These are phyloP conservation scores for Abelmoschus esculentus DNA, from an alignment of 345 rosid species.

Conservation along the genomic window DNA sequence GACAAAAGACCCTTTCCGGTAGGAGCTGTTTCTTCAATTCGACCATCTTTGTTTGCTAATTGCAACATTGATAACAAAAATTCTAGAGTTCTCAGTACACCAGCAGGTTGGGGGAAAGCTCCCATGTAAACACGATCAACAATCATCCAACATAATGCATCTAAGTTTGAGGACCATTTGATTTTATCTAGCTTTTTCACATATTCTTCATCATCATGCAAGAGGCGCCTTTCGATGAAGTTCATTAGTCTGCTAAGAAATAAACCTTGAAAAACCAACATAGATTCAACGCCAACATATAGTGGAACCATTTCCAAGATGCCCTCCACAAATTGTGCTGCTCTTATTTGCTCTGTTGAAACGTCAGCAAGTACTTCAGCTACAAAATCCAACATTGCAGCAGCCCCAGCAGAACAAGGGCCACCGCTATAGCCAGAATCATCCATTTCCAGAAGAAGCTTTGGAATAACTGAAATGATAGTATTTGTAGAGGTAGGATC, in stretches of 20 bases:
- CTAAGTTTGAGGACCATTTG: slow-evolving; percentile 90
- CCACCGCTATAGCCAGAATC: slow-evolving; percentile 91
- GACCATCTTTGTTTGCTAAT: slow-evolving; percentile 93
- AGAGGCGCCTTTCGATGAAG: slow-evolving; percentile 89
- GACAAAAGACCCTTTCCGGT: slow-evolving; percentile 86
- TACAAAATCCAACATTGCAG: slow-evolving; percentile 87
- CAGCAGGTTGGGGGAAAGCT: slow-evolving; percentile 83
- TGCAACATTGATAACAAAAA: slow-evolving; percentile 93
- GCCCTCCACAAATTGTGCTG: slow-evolving; percentile 67
- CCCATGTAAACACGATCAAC: slow-evolving; percentile 98
- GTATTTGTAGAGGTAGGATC: slow-evolving; percentile 44
- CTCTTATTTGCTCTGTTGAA: slow-evolving; percentile 83
- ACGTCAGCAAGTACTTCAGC: slow-evolving; percentile 95
- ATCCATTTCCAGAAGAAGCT: slow-evolving; percentile 76
- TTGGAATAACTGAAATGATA: slow-evolving; percentile 51
- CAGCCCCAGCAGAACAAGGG: slow-evolving; percentile 97
- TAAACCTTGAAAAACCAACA: slow-evolving; percentile 89
- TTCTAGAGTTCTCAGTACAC: slow-evolving; percentile 74
- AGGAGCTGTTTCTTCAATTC: slow-evolving; percentile 84
- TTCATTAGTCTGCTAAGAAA: slow-evolving; percentile 91
- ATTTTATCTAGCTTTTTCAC: slow-evolving; percentile 82
- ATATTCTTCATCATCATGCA: slow-evolving; percentile 98
- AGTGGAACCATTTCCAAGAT: slow-evolving; percentile 83
- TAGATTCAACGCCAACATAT: slow-evolving; percentile 79
- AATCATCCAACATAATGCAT: slow-evolving; percentile 90